These are phyloP conservation scores for Pyrrhoderma noxium DNA, from an alignment of 1,284 basidiomycete genomes.

Conservation along the genomic window DNA sequence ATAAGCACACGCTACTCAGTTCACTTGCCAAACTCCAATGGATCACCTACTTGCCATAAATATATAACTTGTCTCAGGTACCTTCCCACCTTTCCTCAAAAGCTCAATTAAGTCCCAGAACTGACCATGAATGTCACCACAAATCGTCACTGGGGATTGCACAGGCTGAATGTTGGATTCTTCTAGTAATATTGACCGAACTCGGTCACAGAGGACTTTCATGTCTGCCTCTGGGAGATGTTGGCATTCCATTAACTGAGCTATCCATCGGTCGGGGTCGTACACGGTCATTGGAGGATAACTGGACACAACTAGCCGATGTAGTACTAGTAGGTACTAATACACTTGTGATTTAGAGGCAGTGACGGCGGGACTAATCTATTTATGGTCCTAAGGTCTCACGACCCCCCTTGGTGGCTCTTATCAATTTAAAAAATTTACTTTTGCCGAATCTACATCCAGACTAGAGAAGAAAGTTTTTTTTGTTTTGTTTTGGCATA, in stretches of 20 bases:
- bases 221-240: conserved; percentile 89
- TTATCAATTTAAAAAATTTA: no score
- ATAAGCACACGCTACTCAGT: conserved; percentile 7
- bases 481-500: no score
- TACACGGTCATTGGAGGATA: conserved; percentile 30
- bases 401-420: no score
- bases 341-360: no score
- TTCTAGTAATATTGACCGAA: conserved; percentile 82
- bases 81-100: conserved; percentile 80
- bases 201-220: conserved; percentile 82
- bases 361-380: no score
- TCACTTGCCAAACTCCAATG: background rate
- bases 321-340: no score
- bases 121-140: conserved; percentile 93
- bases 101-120: conserved; percentile 95
- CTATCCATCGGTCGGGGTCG: conserved; percentile 68
- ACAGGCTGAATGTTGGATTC: conserved; percentile 96
- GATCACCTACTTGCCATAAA: conserved; percentile 84
- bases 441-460: no score
- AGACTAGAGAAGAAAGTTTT: no score
- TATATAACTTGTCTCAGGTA: conserved; percentile 90
- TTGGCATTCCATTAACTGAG: conserved; percentile 76
- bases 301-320: no score
- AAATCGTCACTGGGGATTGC: conserved; percentile 85
- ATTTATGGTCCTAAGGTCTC: no score